Evolutionary conservation across 805 yeast species (phyloP).

Genomic region (Yueomyces sinensis): DNA sequence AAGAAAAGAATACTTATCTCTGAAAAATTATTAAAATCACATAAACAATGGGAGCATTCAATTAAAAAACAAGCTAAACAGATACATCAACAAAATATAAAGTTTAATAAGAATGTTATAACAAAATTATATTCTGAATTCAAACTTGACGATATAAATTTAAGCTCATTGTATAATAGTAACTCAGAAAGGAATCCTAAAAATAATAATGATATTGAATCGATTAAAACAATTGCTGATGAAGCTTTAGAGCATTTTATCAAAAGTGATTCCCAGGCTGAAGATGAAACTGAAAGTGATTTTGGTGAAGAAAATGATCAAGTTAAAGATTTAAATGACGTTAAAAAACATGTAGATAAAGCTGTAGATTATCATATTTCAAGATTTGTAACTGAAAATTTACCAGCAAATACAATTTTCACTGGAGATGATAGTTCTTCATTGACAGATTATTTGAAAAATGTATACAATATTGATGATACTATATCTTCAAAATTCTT

Average conservation of each 20-base stretch:
- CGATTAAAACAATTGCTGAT: not conserved
- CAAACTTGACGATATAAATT: not conserved
- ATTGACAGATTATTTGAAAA: constrained; percentile 20
- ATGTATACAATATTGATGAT: constrained; percentile 18
- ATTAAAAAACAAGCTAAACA: constrained; percentile 18
- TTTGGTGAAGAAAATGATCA: not conserved
- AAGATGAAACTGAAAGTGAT: no score
- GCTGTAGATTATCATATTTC: constrained; percentile 35
- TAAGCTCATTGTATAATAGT: not conserved
- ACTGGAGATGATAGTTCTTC: constrained; percentile 19
- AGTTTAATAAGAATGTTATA: constrained; percentile 18
- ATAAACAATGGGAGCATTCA: constrained; percentile 21
- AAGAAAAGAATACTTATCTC: constrained; percentile 15
- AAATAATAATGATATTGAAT: not conserved
- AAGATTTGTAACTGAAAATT: constrained; percentile 27
- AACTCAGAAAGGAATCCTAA: not conserved
- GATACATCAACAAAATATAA: constrained; percentile 13
- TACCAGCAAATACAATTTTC: constrained; percentile 12
- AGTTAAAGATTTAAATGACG: constrained; percentile 16
- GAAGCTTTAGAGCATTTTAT: not conserved
- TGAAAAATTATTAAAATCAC: constrained; percentile 19
- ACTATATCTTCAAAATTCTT: constrained; percentile 26
- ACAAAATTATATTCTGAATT: constrained; percentile 10
- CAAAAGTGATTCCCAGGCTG: no score
- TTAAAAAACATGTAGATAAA: constrained; percentile 22